Evolutionary conservation across 257 asterid species (phyloP), one percentile per base, ranked within the genome.

Genomic region (Solanum dulcamara): DNA sequence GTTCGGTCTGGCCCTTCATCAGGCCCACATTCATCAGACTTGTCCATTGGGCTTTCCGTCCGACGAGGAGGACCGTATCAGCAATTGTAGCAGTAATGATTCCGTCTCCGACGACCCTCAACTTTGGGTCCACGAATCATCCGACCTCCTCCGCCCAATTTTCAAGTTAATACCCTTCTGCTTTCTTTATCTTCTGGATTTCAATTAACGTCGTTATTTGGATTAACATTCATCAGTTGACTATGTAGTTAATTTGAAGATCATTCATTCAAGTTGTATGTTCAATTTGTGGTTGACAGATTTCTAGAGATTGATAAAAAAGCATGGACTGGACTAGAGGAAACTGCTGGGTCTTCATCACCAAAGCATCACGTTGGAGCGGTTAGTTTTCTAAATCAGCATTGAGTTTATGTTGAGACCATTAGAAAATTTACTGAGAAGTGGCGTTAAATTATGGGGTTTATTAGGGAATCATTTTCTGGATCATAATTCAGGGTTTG

Each of bases 251-350:
- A 46, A 22, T 46, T 67, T 11, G 5, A 30, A 26, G 42, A 24
- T 28, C 22, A 59, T 83, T 57, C 17, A 51, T 32, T 83, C 50
- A 48, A 53, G 46, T 14, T 85, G 55, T 86, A 15, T 83, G 71
- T 83, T 53, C 18, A 14, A 84, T 48, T 68, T 64, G 35, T 77
- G 68, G 74, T 85, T 74, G 44, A 53, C 85, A 95, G 99, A 91
- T 90, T 87, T 88, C 85, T 95, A 64, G 95, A 90, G 89, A 92
- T 95, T 84, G 98, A 93, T 71, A 86, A 87, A 68, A 90, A 88
- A 90, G 92, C 97, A 38, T 93, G 99, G 99, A 87, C 85, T 50
- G 98, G 96, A 85, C 91, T 95, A 81, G 97, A 94, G 93, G 95
- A 92, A 87, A 94, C 98, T 86, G 91, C 94, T 51, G 93, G 88